Evolutionary conservation across 768 basidiomycete species (phyloP).

Genomic region (Lactarius sanguifluus): DNA sequence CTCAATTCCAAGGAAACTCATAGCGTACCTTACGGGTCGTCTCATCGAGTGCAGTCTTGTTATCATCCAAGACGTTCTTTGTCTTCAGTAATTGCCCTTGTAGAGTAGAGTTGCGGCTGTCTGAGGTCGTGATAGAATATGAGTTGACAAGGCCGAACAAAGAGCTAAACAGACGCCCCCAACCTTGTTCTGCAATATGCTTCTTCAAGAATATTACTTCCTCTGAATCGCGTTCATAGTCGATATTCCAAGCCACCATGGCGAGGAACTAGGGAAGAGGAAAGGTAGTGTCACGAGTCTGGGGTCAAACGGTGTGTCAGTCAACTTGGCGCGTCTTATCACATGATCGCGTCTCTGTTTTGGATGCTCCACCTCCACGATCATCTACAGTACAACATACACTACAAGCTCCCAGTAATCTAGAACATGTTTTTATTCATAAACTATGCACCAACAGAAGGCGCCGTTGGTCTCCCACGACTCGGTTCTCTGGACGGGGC

Average conservation of each 20-base stretch:
- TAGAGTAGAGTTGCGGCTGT: slow-evolving; percentile 25
- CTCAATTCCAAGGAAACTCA: background rate
- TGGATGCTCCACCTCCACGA: background rate
- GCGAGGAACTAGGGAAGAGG: slow-evolving; percentile 13
- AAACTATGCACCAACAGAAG: slow-evolving; percentile 11
- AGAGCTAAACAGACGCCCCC: background rate
- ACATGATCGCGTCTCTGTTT: slow-evolving; percentile 22
- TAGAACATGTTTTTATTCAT: slow-evolving; percentile 7
- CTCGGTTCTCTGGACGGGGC: slow-evolving; percentile 10
- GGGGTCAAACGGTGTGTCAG: background rate
- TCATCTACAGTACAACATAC: slow-evolving; percentile 11
- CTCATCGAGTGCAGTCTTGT: slow-evolving; percentile 27
- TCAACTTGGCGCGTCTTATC: slow-evolving; percentile 26
- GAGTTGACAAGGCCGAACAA: background rate
- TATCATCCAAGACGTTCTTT: slow-evolving; percentile 21
- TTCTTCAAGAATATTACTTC: slow-evolving; percentile 28
- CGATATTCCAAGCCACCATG: slow-evolving; percentile 25
- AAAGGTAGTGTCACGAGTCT: background rate
- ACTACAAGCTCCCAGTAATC: slow-evolving; percentile 8
- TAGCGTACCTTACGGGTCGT: slow-evolving; percentile 23
- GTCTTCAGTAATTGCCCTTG: slow-evolving; percentile 27
- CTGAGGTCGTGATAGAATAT: slow-evolving; percentile 10
- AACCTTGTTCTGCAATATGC: slow-evolving; percentile 30
- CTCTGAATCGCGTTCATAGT: slow-evolving; percentile 29
- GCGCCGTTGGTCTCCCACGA: slow-evolving; percentile 17